phyloP scores from a whole-genome alignment of 768 basidiomycete species.

The Cubamyces lactineus region DNA sequence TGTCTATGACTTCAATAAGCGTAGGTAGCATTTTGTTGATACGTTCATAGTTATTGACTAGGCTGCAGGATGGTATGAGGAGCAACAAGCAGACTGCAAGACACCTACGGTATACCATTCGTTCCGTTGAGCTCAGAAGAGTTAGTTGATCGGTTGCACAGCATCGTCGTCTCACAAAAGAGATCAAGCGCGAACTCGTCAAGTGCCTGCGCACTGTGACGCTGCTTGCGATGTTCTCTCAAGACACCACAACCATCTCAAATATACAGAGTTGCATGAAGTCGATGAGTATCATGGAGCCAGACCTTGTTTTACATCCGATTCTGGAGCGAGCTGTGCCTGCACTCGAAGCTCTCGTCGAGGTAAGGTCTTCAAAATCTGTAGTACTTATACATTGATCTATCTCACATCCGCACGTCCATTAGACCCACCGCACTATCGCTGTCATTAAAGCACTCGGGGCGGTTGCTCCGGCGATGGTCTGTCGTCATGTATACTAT shows the following conservation, averaged over 20 bases:
- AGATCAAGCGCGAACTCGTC: conserved; percentile 85
- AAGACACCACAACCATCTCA: conserved; percentile 70
- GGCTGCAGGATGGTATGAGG: conserved; percentile 71
- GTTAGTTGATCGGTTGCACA: conserved; percentile 28
- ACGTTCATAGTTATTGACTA: conserved; percentile 1
- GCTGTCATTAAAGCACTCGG: conserved; percentile 86
- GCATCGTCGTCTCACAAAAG: conserved; percentile 75
- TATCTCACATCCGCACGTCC: neutral
- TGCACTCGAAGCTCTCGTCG: conserved; percentile 85
- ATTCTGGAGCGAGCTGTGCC: conserved; percentile 84
- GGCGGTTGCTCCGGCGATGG: conserved; percentile 77
- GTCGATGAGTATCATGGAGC: conserved; percentile 82
- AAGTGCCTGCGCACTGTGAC: conserved; percentile 81
- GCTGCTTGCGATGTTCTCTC: conserved; percentile 89
- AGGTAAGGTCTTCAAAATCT: conserved; percentile 47
- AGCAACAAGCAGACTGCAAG: conserved; percentile 76
- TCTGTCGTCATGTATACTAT: conserved; percentile 80
- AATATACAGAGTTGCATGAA: conserved; percentile 83
- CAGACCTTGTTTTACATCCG: conserved; percentile 80
- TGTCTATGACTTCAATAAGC: conserved; percentile 83
- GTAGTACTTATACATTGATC: neutral
- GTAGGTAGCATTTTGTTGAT: conserved; percentile 39
- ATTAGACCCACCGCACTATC: conserved; percentile 79
- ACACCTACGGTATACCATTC: conserved; percentile 58
- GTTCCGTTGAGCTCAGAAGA: conserved; percentile 3